Conservation (phyloP, 2,329 filamentous ascomycete genomes). For the Trichoderma guizhouense region DNA sequence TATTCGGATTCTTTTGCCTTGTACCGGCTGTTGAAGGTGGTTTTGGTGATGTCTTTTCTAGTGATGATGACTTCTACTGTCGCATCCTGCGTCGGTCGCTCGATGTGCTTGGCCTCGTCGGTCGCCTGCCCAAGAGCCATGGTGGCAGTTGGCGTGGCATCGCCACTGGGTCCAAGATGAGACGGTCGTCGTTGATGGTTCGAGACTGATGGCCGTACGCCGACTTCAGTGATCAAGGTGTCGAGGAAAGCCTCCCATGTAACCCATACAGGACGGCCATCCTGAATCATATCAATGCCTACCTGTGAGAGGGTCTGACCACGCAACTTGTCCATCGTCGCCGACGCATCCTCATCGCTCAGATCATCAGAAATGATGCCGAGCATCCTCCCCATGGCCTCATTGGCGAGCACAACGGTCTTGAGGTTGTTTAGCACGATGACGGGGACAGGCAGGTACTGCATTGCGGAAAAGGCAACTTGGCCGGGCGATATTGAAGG, state of each 20-base stretch:
- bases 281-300: slow-evolving; percentile 69
- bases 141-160: slow-evolving; percentile 37
- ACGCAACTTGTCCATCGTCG: slow-evolving; percentile 56
- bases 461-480: slow-evolving; percentile 64
- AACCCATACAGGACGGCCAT: slow-evolving; percentile 59
- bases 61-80: slow-evolving; percentile 66
- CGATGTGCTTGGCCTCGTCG: slow-evolving; percentile 19
- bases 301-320: slow-evolving; percentile 67
- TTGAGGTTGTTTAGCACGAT: slow-evolving; percentile 66
- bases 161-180: slow-evolving; percentile 27
- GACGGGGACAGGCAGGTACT: slow-evolving; percentile 70
- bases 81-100: slow-evolving; percentile 52
- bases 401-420: slow-evolving; percentile 69
- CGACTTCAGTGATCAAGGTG: slow-evolving; percentile 45
- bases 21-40: slow-evolving; percentile 34
- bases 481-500: slow-evolving; percentile 49
- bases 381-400: slow-evolving; percentile 68
- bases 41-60: slow-evolving; percentile 42
- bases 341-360: slow-evolving; percentile 40
- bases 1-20: slow-evolving; percentile 37
- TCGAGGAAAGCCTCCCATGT: slow-evolving; percentile 59
- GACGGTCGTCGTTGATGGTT: slow-evolving; percentile 19
- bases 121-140: slow-evolving; percentile 30
- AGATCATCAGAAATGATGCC: slow-evolving; percentile 49
- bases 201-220: slow-evolving; percentile 27